Conservation (phyloP, 345 rosid genomes). For the Erysimum cheiranthoides region DNA sequence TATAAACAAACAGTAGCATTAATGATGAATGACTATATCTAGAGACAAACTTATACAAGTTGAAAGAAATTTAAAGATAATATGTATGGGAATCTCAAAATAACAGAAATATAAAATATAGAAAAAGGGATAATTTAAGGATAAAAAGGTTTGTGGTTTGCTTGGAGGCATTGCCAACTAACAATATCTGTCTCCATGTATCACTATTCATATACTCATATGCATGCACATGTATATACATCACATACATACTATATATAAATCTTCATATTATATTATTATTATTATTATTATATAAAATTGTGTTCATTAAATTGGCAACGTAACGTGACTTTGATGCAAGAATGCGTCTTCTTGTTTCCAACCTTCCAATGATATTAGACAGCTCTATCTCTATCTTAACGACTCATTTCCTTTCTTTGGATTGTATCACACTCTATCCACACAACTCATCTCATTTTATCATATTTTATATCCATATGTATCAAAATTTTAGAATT, state of each 20-base stretch:
- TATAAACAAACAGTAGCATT: conserved; percentile 32
- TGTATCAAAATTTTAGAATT: not conserved
- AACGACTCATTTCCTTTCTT: conserved; percentile 35
- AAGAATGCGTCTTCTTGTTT: conserved; percentile 47
- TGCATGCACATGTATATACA: conserved; percentile 13
- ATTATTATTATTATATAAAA: not conserved
- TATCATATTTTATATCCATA: conserved; percentile 10
- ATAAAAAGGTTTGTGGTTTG: conserved; percentile 44
- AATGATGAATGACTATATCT: conserved; percentile 25
- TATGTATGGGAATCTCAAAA: conserved; percentile 24
- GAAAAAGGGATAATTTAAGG: conserved; percentile 6
- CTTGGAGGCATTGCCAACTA: conserved; percentile 53
- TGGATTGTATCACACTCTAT: conserved; percentile 39
- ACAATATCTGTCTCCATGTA: conserved; percentile 41
- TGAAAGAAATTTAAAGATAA: conserved; percentile 33
- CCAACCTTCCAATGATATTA: conserved; percentile 43
- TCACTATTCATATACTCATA: conserved; percentile 23
- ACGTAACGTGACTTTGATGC: conserved; percentile 47
- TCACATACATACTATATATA: not conserved
- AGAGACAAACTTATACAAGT: conserved; percentile 28
- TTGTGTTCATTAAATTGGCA: conserved; percentile 38
- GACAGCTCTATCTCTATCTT: conserved; percentile 42
- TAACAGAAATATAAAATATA: conserved; percentile 7
- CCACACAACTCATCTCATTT: conserved; percentile 40
- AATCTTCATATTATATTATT: not conserved